These are phyloP conservation scores for Arabis hirsuta DNA, from an alignment of 345 rosid species.

Conservation along the genomic window DNA sequence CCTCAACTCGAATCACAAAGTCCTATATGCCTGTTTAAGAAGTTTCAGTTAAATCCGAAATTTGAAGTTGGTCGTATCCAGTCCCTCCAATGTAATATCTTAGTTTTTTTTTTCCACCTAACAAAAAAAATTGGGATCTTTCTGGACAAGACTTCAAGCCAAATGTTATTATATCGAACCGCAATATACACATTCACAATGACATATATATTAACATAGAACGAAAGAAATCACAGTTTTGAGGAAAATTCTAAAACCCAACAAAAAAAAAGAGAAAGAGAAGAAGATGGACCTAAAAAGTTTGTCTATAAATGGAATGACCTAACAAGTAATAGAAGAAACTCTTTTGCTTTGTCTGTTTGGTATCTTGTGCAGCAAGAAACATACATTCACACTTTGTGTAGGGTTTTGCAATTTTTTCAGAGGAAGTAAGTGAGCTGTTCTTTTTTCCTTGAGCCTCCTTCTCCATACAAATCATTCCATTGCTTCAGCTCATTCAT, in stretches of 20 bases:
- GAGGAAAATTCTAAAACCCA: neutral
- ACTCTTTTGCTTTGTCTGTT: constrained; percentile 16
- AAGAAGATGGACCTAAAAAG: constrained; percentile 18
- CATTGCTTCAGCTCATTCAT: constrained; percentile 88
- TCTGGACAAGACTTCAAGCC: too few species aligned
- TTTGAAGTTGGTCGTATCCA: too few species aligned
- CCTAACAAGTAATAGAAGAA: constrained; percentile 19
- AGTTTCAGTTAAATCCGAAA: too few species aligned
- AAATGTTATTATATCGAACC: too few species aligned
- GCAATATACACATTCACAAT: constrained; percentile 8
- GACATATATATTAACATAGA: constrained; percentile 23
- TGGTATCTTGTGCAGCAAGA: constrained; percentile 33
- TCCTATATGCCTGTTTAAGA: too few species aligned
- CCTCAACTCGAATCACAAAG: too few species aligned
- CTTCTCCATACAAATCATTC: constrained; percentile 91
- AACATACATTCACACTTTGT: constrained; percentile 8
- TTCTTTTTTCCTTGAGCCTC: constrained; percentile 90
- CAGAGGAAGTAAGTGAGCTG: constrained; percentile 86
- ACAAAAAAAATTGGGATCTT: too few species aligned
- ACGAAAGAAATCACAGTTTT: constrained; percentile 10
- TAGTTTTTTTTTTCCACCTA: too few species aligned
- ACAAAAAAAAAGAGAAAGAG: neutral
- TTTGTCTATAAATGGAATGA: constrained; percentile 9
- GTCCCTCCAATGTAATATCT: too few species aligned
- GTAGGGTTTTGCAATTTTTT: constrained; percentile 18